These are phyloP conservation scores for Penicillium steckii DNA, from an alignment of 495 filamentous ascomycete species.

Conservation along the genomic window DNA sequence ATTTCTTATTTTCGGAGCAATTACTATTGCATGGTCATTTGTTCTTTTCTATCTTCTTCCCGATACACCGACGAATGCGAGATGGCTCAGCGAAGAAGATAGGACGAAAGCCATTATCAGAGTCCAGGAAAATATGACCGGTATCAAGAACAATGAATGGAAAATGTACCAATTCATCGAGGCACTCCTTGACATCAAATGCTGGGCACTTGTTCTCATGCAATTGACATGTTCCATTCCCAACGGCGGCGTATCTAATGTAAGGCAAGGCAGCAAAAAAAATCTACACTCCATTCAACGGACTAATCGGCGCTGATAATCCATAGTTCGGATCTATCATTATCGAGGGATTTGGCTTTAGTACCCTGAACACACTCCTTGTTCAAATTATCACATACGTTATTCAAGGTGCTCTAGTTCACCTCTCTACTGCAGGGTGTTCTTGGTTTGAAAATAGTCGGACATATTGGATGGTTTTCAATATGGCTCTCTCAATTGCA, in stretches of 20 bases:
- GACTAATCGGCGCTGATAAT: neutral
- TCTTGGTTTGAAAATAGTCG: constrained; percentile 9
- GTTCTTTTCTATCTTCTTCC: constrained; percentile 47
- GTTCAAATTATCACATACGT: constrained; percentile 1
- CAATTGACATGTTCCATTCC: neutral
- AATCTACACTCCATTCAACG: neutral
- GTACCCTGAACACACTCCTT: constrained; percentile 8
- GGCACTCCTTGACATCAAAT: neutral
- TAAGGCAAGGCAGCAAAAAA: neutral
- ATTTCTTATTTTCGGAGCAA: constrained; percentile 54
- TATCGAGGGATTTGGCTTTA: constrained; percentile 13
- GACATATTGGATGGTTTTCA: constrained; percentile 12
- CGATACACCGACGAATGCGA: constrained; percentile 49
- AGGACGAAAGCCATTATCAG: constrained; percentile 24
- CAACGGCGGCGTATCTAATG: neutral
- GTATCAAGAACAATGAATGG: neutral
- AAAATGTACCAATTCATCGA: neutral
- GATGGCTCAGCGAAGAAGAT: constrained; percentile 52
- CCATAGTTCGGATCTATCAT: constrained; percentile 8
- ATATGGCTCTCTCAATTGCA: neutral
- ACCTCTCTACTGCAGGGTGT: constrained; percentile 5
- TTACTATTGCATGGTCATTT: constrained; percentile 50
- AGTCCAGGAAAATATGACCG: neutral
- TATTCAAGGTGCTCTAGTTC: constrained; percentile 5
- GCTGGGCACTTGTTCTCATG: neutral